Evolutionary conservation across 768 basidiomycete species (phyloP), one percentile per base, ranked within the genome.

Genomic region (Albatrellus ellisii): DNA sequence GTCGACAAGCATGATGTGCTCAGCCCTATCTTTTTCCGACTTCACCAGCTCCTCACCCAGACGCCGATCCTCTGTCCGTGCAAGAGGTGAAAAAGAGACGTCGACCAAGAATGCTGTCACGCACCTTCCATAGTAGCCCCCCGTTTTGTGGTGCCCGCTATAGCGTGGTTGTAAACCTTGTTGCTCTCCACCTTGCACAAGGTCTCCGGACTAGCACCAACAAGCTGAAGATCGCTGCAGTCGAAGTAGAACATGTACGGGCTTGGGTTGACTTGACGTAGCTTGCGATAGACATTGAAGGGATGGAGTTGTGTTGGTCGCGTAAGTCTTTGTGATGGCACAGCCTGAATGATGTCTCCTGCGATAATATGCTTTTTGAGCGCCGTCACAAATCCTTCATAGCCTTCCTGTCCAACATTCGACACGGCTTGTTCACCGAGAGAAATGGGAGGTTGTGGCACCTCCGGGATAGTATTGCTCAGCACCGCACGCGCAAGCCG

Each of bases 171-270:
- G 60, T 72, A 94, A 4, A 99, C 94, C 44, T 86, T 79, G 55
- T 90, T 86, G 54, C 68, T 73, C 59, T 88, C 80, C 18, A 99
- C 90, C 59, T 92, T 97, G 65, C 95, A 97, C 4, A 99, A 67
- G 4, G 92, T 97, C 62, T 99, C 95, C 0, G 95, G 95, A 52
- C 89, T 94, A 2, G 95, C 95, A 9, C 95, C 95, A n/a, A 98
- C 91, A 26, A 99, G 69, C 60, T 97, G 91, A 9, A 94, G 57
- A 42, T 88, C 88, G 4, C 87, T 86, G 51, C 90, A 94, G 53
- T 98, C 87, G 52, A 99, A 59, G 58, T 91, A 99, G 63, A 92
- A 99, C 92, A 95, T 97, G 62, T 99, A 98, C 12, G 95, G 95
- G 42, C 89, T 94, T 1, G 95, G 95, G 54, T 99, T 99, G 47